These are phyloP conservation scores for Fusarium sp. DNA, from an alignment of 2,329 filamentous ascomycete genomes.

Conservation along the genomic window DNA sequence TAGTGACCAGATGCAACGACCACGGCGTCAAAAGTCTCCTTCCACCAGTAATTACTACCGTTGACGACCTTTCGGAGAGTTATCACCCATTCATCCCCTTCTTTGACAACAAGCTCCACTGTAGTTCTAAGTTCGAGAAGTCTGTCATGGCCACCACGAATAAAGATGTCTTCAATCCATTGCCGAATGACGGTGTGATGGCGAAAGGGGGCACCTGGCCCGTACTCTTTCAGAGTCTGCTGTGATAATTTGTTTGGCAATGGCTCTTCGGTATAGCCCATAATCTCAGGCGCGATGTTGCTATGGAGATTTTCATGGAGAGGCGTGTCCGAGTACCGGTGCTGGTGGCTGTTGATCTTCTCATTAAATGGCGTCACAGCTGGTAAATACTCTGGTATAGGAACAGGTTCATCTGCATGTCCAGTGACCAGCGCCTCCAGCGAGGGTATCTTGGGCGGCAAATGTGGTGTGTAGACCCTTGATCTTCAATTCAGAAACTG, in stretches of 20 bases:
- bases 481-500: not conserved
- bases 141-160: constrained; percentile 1
- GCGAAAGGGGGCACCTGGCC: constrained; percentile 6
- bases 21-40: constrained; percentile 28
- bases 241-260: constrained; percentile 14
- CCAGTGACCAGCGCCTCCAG: constrained; percentile 16
- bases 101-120: constrained; percentile 18
- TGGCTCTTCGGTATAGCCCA: constrained; percentile 30
- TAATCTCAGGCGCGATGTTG: constrained; percentile 28
- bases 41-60: constrained; percentile 33
- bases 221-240: constrained; percentile 14
- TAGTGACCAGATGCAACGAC: constrained; percentile 35
- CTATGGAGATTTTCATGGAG: constrained; percentile 25
- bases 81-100: constrained; percentile 16
- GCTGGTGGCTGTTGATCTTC: constrained; percentile 35
- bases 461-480: constrained; percentile 26
- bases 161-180: constrained; percentile 27
- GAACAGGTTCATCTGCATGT: constrained; percentile 21
- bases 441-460: constrained; percentile 16
- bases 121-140: constrained; percentile 24
- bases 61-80: constrained; percentile 22
- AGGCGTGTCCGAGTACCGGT: constrained; percentile 33
- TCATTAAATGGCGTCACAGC: constrained; percentile 34
- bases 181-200: constrained; percentile 28
- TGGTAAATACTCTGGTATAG: constrained; percentile 29